Evolutionary conservation across 352 stramenopile genomes (phyloP).

Genomic region (Pythium folliculosum): DNA sequence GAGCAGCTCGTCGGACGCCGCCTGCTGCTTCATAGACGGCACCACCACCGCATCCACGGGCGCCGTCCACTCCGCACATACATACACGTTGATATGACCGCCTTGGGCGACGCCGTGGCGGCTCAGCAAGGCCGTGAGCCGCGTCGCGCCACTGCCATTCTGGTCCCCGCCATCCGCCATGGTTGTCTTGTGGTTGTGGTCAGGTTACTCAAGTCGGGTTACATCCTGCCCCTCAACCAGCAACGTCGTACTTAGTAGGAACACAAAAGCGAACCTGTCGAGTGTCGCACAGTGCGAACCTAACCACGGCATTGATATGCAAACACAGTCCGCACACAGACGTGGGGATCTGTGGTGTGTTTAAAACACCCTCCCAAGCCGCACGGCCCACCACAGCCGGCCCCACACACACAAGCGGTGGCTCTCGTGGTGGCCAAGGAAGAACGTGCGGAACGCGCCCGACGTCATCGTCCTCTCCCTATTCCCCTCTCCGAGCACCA

Average conservation of each 20-base stretch:
- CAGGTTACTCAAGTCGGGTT: neutral
- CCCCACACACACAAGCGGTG: slow-evolving; percentile 20
- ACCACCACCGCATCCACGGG: slow-evolving; percentile 38
- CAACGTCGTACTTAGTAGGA: slow-evolving; percentile 1
- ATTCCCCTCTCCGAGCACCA: slow-evolving; percentile 27
- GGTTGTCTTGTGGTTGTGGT: neutral
- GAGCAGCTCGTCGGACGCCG: slow-evolving; percentile 21
- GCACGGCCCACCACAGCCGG: no score
- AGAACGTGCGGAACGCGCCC: slow-evolving; percentile 10
- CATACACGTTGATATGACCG: slow-evolving; percentile 23
- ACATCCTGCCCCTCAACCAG: neutral
- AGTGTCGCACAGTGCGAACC: slow-evolving; percentile 2
- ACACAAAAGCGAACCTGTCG: neutral
- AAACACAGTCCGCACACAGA: neutral
- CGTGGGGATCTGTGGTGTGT: slow-evolving; percentile 23
- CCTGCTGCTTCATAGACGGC: slow-evolving; percentile 22
- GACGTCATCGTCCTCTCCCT: slow-evolving; percentile 15
- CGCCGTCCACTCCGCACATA: slow-evolving; percentile 48
- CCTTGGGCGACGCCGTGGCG: neutral
- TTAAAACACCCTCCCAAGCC: slow-evolving; percentile 28
- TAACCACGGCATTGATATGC: slow-evolving; percentile 25
- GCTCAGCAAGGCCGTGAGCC: neutral
- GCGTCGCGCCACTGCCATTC: neutral
- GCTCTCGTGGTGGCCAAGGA: slow-evolving; percentile 23
- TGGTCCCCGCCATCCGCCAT: neutral